A percentile compares a stretch with the other conserved stretches of the same genome.
Conservation (phyloP, 345 rosid genomes). For the Aquilaria malaccensis region DNA sequence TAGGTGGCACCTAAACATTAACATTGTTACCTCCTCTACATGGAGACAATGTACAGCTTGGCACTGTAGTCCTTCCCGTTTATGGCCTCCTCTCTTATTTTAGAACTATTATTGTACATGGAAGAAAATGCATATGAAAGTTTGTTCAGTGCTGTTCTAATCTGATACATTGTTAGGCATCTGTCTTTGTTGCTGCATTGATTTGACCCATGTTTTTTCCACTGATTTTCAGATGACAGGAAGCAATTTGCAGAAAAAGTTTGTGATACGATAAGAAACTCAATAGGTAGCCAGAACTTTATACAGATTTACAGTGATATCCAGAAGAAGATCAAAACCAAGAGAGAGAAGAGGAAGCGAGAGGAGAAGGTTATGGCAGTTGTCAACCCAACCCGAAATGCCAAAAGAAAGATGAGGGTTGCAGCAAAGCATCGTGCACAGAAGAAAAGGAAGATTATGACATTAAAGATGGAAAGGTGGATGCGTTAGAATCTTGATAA, state of each 20-base stretch:
- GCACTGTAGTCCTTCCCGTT: not conserved
- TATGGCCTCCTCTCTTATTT: not conserved
- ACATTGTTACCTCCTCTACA: too few relatives aligned
- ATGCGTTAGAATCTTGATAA: constrained; percentile 17
- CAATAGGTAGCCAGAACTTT: constrained; percentile 48
- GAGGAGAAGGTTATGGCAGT: constrained; percentile 85
- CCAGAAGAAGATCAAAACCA: constrained; percentile 48
- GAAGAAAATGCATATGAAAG: too few relatives aligned
- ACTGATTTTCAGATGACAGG: constrained; percentile 39
- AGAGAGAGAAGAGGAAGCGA: constrained; percentile 70
- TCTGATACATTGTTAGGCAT: not conserved
- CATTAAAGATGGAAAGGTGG: constrained; percentile 65
- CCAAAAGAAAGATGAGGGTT: constrained; percentile 76
- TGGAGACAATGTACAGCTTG: too few relatives aligned
- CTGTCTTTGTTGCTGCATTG: not conserved
- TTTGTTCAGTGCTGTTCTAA: not conserved
- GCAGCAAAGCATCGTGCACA: constrained; percentile 66
- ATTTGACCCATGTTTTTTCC: not conserved
- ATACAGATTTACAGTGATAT: constrained; percentile 52
- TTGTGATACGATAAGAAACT: constrained; percentile 40
- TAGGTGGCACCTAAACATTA: too few relatives aligned
- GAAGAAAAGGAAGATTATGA: constrained; percentile 77
- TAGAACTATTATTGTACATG: too few relatives aligned
- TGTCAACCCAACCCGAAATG: constrained; percentile 68
- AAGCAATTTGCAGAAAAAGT: constrained; percentile 75